Percentiles rank a stretch among this genome's conserved stretches.
Evolutionary conservation across 2,329 filamentous ascomycete genomes (phyloP).

Genomic region (Pestalotiopsis sp.): DNA sequence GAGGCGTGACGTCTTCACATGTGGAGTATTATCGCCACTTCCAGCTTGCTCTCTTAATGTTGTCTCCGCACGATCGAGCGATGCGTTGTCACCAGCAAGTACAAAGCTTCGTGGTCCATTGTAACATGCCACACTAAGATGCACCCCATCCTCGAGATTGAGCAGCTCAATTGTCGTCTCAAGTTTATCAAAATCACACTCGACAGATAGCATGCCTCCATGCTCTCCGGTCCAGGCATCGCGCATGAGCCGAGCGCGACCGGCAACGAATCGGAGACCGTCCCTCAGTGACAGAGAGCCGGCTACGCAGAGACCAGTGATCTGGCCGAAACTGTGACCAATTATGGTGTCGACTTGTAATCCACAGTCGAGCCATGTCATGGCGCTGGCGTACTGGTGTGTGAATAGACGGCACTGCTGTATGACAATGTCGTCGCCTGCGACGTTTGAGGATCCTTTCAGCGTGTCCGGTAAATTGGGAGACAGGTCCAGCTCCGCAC

Average conservation of each 20-base stretch:
- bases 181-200: slow-evolving; percentile 11
- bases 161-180: slow-evolving; percentile 14
- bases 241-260: slow-evolving; percentile 34
- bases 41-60: slow-evolving; percentile 10
- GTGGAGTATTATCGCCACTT: background rate
- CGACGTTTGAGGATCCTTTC: slow-evolving; percentile 22
- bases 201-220: slow-evolving; percentile 36
- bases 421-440: slow-evolving; percentile 24
- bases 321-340: slow-evolving; percentile 43
- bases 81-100: background rate
- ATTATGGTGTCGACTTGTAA: slow-evolving; percentile 34
- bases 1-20: slow-evolving; percentile 14
- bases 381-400: slow-evolving; percentile 38
- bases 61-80: slow-evolving; percentile 17
- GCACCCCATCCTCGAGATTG: slow-evolving; percentile 10
- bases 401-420: slow-evolving; percentile 41
- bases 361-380: slow-evolving; percentile 35
- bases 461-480: slow-evolving; percentile 24
- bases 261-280: slow-evolving; percentile 30
- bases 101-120: slow-evolving; percentile 2
- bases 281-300: slow-evolving; percentile 34
- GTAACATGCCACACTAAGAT: slow-evolving; percentile 19
- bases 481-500: background rate
- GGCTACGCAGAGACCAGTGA: slow-evolving; percentile 38
- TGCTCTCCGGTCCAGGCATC: slow-evolving; percentile 35